Conservation (phyloP, 768 basidiomycete genomes). For the Mycena vulgaris region DNA sequence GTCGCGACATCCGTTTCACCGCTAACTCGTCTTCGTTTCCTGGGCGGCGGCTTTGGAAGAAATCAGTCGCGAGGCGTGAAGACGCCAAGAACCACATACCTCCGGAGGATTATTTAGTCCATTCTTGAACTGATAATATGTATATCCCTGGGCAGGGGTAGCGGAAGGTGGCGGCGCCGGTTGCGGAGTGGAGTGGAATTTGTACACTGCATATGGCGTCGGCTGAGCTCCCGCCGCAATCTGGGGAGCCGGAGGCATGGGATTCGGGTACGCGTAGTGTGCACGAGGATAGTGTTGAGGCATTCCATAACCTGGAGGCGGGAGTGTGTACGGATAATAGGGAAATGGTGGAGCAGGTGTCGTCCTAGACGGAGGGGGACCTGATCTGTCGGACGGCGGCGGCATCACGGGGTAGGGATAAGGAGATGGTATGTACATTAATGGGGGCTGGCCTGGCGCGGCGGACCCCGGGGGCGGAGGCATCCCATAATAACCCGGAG, state of each 20-base stretch:
- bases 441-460: conserved; percentile 21
- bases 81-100: conserved; percentile 11
- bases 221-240: background rate
- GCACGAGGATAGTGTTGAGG: conserved; percentile 13
- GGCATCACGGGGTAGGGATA: conserved; percentile 34
- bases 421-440: conserved; percentile 30
- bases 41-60: conserved; percentile 16
- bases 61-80: conserved; percentile 14
- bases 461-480: conserved; percentile 37
- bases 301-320: conserved; percentile 20
- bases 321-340: conserved; percentile 41
- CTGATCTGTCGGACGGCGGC: background rate
- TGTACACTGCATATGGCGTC: conserved; percentile 21
- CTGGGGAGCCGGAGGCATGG: background rate
- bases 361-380: background rate
- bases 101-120: conserved; percentile 20
- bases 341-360: conserved; percentile 37
- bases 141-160: background rate
- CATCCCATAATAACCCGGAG: conserved; percentile 48
- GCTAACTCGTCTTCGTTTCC: conserved; percentile 29
- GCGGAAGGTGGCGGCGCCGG: background rate
- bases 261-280: background rate
- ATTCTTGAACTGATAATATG: conserved; percentile 16
- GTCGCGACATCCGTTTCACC: background rate
- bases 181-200: background rate